Conservation (phyloP, 805 yeast genomes). For the Schwanniomyces pseudopolymorphus region DNA sequence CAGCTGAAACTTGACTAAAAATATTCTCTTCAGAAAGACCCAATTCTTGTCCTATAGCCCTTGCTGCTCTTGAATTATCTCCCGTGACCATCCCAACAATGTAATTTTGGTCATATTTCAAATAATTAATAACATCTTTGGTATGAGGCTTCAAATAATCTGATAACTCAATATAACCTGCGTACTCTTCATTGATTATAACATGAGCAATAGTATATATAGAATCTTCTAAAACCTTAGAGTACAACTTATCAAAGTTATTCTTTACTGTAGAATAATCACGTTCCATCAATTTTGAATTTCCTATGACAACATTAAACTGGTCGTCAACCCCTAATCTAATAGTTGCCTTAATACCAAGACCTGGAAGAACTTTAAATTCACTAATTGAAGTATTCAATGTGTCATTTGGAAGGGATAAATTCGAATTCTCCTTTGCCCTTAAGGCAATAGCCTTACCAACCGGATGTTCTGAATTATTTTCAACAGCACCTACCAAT, state of each 20-base stretch:
- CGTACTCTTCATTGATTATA: conserved; percentile 52
- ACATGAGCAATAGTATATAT: conserved; percentile 54
- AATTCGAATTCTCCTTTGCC: conserved; percentile 24
- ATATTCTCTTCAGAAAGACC: conserved; percentile 66
- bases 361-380: conserved; percentile 41
- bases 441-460: conserved; percentile 64
- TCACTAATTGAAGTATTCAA: conserved; percentile 30
- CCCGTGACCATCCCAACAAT: conserved; percentile 89
- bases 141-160: conserved; percentile 74
- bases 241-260: neutral
- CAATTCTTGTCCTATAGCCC: conserved; percentile 59
- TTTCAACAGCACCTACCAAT: conserved; percentile 59
- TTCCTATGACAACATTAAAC: conserved; percentile 55
- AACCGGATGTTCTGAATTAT: conserved; percentile 82
- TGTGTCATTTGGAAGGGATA: conserved; percentile 31
- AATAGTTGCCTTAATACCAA: conserved; percentile 44
- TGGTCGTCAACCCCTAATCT: conserved; percentile 22
- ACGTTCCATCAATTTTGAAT: conserved; percentile 37
- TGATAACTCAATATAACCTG: conserved; percentile 65
- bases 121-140: conserved; percentile 52
- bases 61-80: conserved; percentile 66
- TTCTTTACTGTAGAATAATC: conserved; percentile 7
- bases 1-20: conserved; percentile 75
- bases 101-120: conserved; percentile 49
- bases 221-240: conserved; percentile 11